Evolutionary conservation across 2,329 filamentous ascomycete species (phyloP).

Genomic region (Diaporthe sp.): DNA sequence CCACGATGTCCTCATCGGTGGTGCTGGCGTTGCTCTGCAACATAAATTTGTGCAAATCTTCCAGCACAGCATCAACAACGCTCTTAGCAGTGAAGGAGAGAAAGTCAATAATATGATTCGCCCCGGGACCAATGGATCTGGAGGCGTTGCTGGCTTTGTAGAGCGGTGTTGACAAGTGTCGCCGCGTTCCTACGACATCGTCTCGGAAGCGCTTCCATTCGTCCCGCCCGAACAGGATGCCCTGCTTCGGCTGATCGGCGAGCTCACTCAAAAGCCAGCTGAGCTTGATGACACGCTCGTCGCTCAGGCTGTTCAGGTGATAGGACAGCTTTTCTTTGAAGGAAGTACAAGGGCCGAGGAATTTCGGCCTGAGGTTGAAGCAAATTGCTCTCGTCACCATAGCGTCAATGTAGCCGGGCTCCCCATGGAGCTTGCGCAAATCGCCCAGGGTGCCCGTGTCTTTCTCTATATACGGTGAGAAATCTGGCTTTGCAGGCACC

Average conservation of each 20-base stretch:
- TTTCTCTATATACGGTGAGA: slow-evolving; percentile 58
- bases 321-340: slow-evolving; percentile 74
- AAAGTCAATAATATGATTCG: slow-evolving; percentile 69
- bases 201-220: slow-evolving; percentile 54
- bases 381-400: slow-evolving; percentile 65
- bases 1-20: slow-evolving; percentile 34
- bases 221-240: slow-evolving; percentile 57
- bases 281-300: slow-evolving; percentile 56
- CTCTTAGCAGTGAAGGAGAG: slow-evolving; percentile 67
- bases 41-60: slow-evolving; percentile 43
- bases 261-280: slow-evolving; percentile 64
- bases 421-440: slow-evolving; percentile 43
- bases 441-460: slow-evolving; percentile 58
- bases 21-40: not conserved
- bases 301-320: slow-evolving; percentile 60
- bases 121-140: slow-evolving; percentile 26
- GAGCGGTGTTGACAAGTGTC: slow-evolving; percentile 13
- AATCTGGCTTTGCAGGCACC: slow-evolving; percentile 47
- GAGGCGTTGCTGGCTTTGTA: slow-evolving; percentile 10
- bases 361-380: slow-evolving; percentile 66
- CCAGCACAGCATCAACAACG: slow-evolving; percentile 50
- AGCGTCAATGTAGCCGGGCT: slow-evolving; percentile 46
- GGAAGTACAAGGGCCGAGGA: slow-evolving; percentile 73
- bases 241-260: slow-evolving; percentile 69
- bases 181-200: slow-evolving; percentile 32